phyloP scores from a whole-genome alignment of 2,329 filamentous ascomycete genomes.

The Coccinonectria pachysandricola region DNA sequence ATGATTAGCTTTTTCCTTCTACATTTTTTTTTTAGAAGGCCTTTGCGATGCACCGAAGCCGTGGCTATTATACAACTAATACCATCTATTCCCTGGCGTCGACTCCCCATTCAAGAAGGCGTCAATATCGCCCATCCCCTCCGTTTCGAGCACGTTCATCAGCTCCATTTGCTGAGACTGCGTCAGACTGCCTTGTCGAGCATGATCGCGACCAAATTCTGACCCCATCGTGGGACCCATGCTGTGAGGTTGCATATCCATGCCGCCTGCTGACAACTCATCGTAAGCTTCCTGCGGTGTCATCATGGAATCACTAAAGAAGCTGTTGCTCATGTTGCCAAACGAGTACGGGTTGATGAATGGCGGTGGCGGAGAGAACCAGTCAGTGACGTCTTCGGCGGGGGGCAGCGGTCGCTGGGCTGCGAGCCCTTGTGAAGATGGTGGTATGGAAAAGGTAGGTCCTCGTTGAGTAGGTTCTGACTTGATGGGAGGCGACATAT shows the following conservation, averaged over 20 bases:
- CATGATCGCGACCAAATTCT: slow-evolving; percentile 27
- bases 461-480: slow-evolving; percentile 16
- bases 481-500: slow-evolving; percentile 24
- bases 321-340: slow-evolving; percentile 29
- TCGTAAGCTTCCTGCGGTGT: slow-evolving; percentile 20
- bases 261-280: slow-evolving; percentile 17
- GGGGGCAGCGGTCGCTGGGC: slow-evolving; percentile 34
- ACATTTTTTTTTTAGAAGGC: too few species aligned
- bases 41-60: too few species aligned
- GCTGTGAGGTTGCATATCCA: slow-evolving; percentile 24
- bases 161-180: slow-evolving; percentile 75
- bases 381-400: slow-evolving; percentile 34
- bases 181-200: slow-evolving; percentile 59
- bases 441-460: slow-evolving; percentile 30
- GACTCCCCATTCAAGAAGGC: slow-evolving; percentile 39
- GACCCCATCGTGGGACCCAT: slow-evolving; percentile 14
- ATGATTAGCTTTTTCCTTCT: too few species aligned
- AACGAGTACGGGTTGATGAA: slow-evolving; percentile 45
- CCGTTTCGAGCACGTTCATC: slow-evolving; percentile 67
- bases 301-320: slow-evolving; percentile 30
- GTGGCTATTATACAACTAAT: too few species aligned
- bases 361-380: slow-evolving; percentile 43
- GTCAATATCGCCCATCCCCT: slow-evolving; percentile 53
- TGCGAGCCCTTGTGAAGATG: slow-evolving; percentile 25
- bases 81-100: slow-evolving; percentile 24